Conservation (phyloP, 2,329 filamentous ascomycete species). For the Talaromyces albobiverticillius region DNA sequence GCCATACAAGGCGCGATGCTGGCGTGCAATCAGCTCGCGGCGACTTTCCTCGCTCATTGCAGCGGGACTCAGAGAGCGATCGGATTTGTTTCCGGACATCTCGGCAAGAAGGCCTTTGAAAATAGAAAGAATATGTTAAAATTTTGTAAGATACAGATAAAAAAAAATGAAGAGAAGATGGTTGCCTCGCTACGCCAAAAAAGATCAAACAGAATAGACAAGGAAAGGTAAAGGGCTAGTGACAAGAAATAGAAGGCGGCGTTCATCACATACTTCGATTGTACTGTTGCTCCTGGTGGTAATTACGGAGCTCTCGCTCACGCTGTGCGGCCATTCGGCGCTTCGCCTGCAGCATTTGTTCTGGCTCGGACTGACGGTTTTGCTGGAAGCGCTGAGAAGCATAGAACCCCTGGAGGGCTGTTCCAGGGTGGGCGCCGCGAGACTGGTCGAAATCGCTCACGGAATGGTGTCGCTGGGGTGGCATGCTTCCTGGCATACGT, state of each 20-base stretch:
- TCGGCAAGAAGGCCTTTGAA: slow-evolving; percentile 63
- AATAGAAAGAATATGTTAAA: slow-evolving; percentile 40
- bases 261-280: slow-evolving; percentile 77
- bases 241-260: slow-evolving; percentile 23
- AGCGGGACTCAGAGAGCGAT: slow-evolving; percentile 79
- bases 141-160: slow-evolving; percentile 42
- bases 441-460: slow-evolving; percentile 79
- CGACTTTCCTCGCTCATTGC: slow-evolving; percentile 94
- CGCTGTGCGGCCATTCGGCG: slow-evolving; percentile 98
- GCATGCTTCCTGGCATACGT: slow-evolving; percentile 63
- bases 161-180: slow-evolving; percentile 17
- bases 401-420: slow-evolving; percentile 91
- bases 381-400: slow-evolving; percentile 89
- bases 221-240: slow-evolving; percentile 18
- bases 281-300: slow-evolving; percentile 99
- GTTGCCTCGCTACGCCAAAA: slow-evolving; percentile 36
- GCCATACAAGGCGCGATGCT: slow-evolving; percentile 91
- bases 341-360: slow-evolving; percentile 99
- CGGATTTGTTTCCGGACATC: slow-evolving; percentile 72
- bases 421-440: slow-evolving; percentile 64
- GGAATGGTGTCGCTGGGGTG: slow-evolving; percentile 74
- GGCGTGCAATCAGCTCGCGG: slow-evolving; percentile 90
- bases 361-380: slow-evolving; percentile 84
- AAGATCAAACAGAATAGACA: slow-evolving; percentile 36
- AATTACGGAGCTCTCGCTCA: slow-evolving; percentile 98